A percentile compares a stretch with the other conserved stretches of the same genome.
Evolutionary conservation across 306 rosid genomes (phyloP).

Genomic region (Casuarina equisetifolia): DNA sequence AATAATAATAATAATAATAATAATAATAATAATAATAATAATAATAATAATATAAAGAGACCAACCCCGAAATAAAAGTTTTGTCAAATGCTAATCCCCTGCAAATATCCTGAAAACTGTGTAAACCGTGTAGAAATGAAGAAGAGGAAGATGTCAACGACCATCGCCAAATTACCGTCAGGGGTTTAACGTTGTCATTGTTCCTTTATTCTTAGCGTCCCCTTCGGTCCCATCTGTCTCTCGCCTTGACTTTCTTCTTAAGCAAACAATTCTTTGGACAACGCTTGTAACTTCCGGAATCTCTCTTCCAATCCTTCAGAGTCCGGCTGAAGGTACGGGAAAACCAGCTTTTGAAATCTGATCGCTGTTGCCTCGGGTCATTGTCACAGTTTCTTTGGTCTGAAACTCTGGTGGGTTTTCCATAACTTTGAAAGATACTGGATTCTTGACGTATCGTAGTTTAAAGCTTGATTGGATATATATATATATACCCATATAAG

Average conservation of each 20-base stretch:
- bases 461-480: neutral
- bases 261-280: constrained; percentile 8
- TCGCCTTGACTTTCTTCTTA: neutral
- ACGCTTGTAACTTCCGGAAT: constrained; percentile 1
- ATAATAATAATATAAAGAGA: no score
- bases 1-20: no score
- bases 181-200: no score
- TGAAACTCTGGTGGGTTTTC: neutral
- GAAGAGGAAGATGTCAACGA: no score
- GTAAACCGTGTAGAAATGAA: no score
- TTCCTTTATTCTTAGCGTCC: constrained; percentile 8
- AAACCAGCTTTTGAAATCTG: neutral
- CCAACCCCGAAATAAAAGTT: no score
- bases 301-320: constrained; percentile 7
- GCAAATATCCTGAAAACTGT: no score
- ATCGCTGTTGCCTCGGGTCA: neutral
- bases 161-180: no score
- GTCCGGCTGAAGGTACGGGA: neutral
- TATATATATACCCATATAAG: no score
- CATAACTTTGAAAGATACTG: neutral
- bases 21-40: no score
- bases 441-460: neutral
- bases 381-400: neutral
- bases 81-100: no score
- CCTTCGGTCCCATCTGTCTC: constrained; percentile 8